Base-by-base conservation (phyloP, 768 basidiomycete genomes). In the Lepiota subincarnata region DNA sequence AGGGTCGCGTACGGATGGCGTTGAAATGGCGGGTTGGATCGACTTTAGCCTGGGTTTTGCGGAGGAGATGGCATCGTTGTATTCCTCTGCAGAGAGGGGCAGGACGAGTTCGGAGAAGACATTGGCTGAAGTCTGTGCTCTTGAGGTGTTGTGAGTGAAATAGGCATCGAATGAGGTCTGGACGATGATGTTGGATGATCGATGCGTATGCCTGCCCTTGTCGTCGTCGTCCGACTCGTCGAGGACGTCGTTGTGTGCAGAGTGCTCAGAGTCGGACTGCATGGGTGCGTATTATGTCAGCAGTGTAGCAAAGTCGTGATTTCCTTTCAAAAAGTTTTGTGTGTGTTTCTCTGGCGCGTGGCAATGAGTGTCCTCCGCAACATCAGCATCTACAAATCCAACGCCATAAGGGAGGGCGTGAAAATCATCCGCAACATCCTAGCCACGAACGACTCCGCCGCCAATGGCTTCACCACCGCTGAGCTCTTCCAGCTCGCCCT, bases 101-200 rank as follows among this genome's bases (percentile, higher is more conserved):
- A 84, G 76, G 28, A 92, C 80, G 20, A 86, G 79, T 19, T 78
- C 66, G 0, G 93, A 91, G 67, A 93, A 93, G 45, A 91, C 79
- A 60, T 87, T 86, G 55, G 83, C 72, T 28, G 91, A 92, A 26
- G 92, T 95, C 57, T 81, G 80, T 1, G 83, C 70, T 13, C 86
- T 78, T 19, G 82, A 74, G 7, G 83, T 73, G 24, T 78, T 72
- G 37, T 83, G 78, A 5, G 73, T 75, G 66, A 98, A 90, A 72
- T 96, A 98, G 18, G 86, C 83, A 70, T 98, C 94, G 50, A 94
- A 92, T 6, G 84, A 73, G 5, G 89, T 83, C 20, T 80, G 77
- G 3, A 82, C 78, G 44, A 89, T 77, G 50, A 76, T 66, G 26
- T 65, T 60, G 16, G 59, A 59, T 18, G 53, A 54, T n/a, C 62